These are phyloP conservation scores for Trichoderma atroviride DNA, from an alignment of 2,329 filamentous ascomycete genomes.

Conservation along the genomic window DNA sequence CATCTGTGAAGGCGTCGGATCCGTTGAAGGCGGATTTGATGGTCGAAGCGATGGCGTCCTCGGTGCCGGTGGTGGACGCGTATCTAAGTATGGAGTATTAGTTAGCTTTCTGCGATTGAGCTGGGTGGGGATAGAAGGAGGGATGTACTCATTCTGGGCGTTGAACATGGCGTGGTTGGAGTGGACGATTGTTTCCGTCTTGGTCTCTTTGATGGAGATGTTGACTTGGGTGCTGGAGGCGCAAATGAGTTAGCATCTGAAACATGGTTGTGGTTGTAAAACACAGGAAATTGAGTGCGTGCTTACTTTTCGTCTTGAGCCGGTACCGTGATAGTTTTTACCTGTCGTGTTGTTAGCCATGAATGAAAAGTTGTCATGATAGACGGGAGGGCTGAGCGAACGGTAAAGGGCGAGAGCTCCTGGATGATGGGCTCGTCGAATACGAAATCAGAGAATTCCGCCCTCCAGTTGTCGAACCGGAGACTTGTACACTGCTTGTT, in stretches of 20 bases:
- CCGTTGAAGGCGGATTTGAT: conserved; percentile 17
- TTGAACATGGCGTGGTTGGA: conserved; percentile 19
- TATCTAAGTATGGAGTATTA: background rate
- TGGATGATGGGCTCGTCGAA: conserved; percentile 25
- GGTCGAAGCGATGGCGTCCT: background rate
- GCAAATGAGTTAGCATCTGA: background rate
- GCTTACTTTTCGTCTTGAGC: conserved; percentile 21
- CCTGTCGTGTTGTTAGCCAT: background rate
- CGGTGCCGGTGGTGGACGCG: conserved; percentile 6
- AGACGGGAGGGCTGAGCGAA: background rate
- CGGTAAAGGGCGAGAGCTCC: conserved; percentile 23
- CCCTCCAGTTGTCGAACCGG: conserved; percentile 24
- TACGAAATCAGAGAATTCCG: conserved; percentile 21
- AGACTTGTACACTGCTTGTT: conserved; percentile 24
- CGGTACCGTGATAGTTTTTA: conserved; percentile 20
- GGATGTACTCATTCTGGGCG: conserved; percentile 18
- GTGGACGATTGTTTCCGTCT: conserved; percentile 19
- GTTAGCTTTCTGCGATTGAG: background rate
- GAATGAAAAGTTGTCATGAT: too few relatives aligned
- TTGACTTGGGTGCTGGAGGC: conserved; percentile 16
- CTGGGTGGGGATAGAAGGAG: background rate
- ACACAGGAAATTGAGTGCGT: background rate
- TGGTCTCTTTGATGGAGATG: conserved; percentile 22
- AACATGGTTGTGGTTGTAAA: background rate
- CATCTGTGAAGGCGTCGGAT: conserved; percentile 15